Percentiles rank a stretch among this genome's conserved stretches.
These are phyloP conservation scores for Leucogyrophana mollusca DNA, from an alignment of 768 basidiomycete genomes.

Conservation along the genomic window DNA sequence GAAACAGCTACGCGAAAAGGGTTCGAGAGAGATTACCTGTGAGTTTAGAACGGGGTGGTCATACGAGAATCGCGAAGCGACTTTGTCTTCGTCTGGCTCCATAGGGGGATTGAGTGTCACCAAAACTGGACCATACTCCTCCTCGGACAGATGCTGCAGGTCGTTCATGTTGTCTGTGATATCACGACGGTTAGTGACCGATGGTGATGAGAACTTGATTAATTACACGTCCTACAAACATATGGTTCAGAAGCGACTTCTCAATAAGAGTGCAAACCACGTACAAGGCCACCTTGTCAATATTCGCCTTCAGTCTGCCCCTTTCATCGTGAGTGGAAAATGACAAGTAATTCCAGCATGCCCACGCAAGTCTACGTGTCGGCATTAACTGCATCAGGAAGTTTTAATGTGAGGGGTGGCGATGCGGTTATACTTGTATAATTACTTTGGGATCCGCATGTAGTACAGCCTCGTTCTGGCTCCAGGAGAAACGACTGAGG, in stretches of 20 bases:
- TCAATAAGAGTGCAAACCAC: constrained; percentile 18
- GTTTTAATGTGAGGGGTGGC: neutral
- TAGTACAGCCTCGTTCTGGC: constrained; percentile 61
- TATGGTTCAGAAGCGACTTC: neutral
- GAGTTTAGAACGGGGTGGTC: constrained; percentile 67
- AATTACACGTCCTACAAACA: constrained; percentile 42
- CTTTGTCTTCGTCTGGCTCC: constrained; percentile 45
- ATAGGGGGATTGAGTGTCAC: constrained; percentile 71
- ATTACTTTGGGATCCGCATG: constrained; percentile 61
- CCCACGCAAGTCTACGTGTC: constrained; percentile 56
- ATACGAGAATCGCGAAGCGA: constrained; percentile 56
- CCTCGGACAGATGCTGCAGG: constrained; percentile 62
- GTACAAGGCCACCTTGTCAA: constrained; percentile 62
- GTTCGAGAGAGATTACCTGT: constrained; percentile 31
- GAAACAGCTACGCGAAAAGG: neutral
- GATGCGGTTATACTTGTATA: neutral
- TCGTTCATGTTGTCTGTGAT: constrained; percentile 70
- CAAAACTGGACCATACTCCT: constrained; percentile 57
- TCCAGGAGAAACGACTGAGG: constrained; percentile 64
- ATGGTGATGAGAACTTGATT: neutral
- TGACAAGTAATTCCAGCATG: constrained; percentile 81
- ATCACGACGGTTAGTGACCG: neutral
- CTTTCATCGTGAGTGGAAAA: constrained; percentile 36
- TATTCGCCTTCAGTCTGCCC: constrained; percentile 42
- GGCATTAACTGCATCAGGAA: constrained; percentile 60